A percentile compares a stretch with the other conserved stretches of the same genome.
Conservation (phyloP, 2,329 filamentous ascomycete species). For the Trichoderma asperellum region DNA sequence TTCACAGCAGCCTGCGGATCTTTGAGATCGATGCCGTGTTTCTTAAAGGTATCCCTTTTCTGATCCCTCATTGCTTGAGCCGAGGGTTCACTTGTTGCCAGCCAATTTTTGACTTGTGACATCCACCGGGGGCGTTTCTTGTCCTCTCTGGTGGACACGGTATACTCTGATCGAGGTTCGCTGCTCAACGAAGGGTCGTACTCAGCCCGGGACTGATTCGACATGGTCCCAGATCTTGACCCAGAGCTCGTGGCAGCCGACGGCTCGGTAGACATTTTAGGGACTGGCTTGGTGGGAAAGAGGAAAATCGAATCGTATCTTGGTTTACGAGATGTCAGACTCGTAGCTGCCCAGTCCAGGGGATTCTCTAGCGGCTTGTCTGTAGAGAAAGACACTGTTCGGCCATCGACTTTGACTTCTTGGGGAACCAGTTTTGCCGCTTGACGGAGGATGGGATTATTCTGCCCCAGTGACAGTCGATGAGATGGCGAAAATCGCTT, state of each 20-base stretch:
- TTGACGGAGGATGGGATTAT: background rate
- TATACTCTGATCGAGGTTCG: constrained; percentile 29
- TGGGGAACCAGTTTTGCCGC: background rate
- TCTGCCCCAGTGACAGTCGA: background rate
- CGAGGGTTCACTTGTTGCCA: constrained; percentile 55
- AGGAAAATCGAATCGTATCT: constrained; percentile 5
- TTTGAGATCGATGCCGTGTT: constrained; percentile 49
- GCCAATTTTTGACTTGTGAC: constrained; percentile 53
- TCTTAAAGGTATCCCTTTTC: constrained; percentile 48
- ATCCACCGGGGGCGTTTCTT: constrained; percentile 45
- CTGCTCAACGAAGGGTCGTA: constrained; percentile 34
- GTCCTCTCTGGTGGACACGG: constrained; percentile 18
- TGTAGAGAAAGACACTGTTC: constrained; percentile 12
- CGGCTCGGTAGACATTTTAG: constrained; percentile 14
- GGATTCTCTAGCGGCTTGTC: background rate
- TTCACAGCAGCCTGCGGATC: constrained; percentile 52
- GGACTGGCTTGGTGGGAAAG: background rate
- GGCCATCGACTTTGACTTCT: constrained; percentile 2
- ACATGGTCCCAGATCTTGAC: constrained; percentile 26
- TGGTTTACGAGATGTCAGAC: background rate
- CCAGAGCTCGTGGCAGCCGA: constrained; percentile 4
- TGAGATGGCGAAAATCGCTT: constrained; percentile 4
- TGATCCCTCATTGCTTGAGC: constrained; percentile 53
- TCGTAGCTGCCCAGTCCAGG: constrained; percentile 16
- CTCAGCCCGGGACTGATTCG: constrained; percentile 33